Evolutionary conservation across 306 rosid genomes (phyloP).

Genomic region (Luffa acutangula): DNA sequence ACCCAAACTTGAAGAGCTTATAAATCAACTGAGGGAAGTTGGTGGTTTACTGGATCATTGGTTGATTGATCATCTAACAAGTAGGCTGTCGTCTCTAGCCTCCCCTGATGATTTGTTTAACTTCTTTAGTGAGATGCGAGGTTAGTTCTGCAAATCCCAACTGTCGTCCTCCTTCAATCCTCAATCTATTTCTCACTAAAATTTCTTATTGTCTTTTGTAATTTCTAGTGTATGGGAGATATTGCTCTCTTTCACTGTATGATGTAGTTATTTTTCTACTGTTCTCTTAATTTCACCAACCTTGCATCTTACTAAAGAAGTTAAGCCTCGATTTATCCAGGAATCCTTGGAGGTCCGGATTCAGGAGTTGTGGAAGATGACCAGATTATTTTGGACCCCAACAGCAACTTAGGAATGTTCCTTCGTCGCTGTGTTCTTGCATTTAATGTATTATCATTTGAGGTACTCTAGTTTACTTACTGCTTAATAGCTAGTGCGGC

Average conservation of each 20-base stretch:
- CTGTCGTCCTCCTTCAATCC: background rate
- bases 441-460: conserved; percentile 75
- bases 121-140: conserved; percentile 72
- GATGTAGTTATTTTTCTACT: background rate
- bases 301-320: background rate
- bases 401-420: conserved; percentile 71
- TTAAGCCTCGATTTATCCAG: conserved; percentile 22
- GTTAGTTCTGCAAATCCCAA: conserved; percentile 25
- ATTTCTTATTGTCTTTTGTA: background rate
- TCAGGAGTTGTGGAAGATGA: conserved; percentile 69
- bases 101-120: conserved; percentile 90
- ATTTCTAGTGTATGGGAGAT: background rate
- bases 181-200: background rate
- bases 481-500: background rate
- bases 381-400: conserved; percentile 71
- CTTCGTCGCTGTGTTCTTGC: conserved; percentile 81
- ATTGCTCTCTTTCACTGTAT: background rate
- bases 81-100: conserved; percentile 47
- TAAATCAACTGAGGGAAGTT: conserved; percentile 54
- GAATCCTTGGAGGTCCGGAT: conserved; percentile 68
- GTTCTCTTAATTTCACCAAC: background rate
- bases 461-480: conserved; percentile 32
- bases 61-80: conserved; percentile 53
- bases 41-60: conserved; percentile 41
- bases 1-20: conserved; percentile 78